Evolutionary conservation across 495 filamentous ascomycete species (phyloP), one percentile per base, ranked within the genome.

Genomic region (Trichoderma virens): DNA sequence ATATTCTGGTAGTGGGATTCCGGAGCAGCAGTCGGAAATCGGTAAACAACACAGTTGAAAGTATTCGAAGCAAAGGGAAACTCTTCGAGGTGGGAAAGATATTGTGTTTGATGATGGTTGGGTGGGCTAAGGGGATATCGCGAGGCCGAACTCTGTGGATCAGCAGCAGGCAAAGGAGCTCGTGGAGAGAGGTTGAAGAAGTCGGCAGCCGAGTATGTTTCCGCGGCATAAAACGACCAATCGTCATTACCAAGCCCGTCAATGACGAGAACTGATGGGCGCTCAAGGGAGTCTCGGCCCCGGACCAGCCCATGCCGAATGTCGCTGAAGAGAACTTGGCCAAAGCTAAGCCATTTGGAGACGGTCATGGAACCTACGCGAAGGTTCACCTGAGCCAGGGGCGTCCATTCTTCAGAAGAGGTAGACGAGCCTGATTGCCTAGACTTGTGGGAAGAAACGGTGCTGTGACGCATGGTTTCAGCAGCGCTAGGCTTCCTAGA

Each of bases 221-320:
- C 82, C 16, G 94, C 91, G 60, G 90, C 93, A 73, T 97, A 98
- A 76, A 95, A 98, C 3, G 93, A 97, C 95, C 95, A 99, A 73
- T 99, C 95, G 68, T 94, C 87, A 66, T 87, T 78, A 31, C 78
- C 79, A 32, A 98, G 84, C 13, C 95, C 95, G 73, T 99, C 94
- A 45, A 99, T 82, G 25, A 99, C 89, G 18, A 99, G 82, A 35
- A 99, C 87, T 7, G 84, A 81, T 43, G 86, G 85, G 23, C 76
- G 77, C 65, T 84, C 81, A 35, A 75, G 70, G n/a, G 78, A 76
- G 60, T 74, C 72, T 14, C 65, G 69, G 5, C 71, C 78, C 20
- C 82, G 71, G 35, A 82, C 74, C 39, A 97, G 82, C 62, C 90
- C 88, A 28, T 89, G 87, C 64, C 95, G 89, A 20, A 92, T 90